A percentile compares a stretch with the other conserved stretches of the same genome.
Evolutionary conservation across 208 protist species (phyloP).

Genomic region (Trichomonas tenax): DNA sequence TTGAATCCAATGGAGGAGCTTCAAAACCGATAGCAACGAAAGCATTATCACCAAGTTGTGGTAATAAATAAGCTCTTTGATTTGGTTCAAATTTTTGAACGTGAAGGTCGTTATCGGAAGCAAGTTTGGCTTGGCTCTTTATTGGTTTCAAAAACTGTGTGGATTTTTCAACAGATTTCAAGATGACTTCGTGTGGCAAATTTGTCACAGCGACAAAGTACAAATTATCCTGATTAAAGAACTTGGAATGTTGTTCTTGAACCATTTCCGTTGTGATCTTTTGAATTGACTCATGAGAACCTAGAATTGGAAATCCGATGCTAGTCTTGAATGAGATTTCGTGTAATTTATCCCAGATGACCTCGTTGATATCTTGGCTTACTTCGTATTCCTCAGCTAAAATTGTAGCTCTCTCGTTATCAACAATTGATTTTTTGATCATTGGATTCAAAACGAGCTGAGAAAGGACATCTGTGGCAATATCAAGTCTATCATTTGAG

Average conservation of each 20-base stretch:
- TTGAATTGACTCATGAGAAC: neutral
- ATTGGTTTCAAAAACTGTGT: neutral
- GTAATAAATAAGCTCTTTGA: neutral
- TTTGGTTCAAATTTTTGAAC: neutral
- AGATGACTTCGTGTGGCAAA: neutral
- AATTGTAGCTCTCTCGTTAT: neutral
- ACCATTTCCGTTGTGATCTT: neutral
- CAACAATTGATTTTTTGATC: neutral
- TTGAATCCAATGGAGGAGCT: neutral
- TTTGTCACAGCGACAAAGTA: neutral
- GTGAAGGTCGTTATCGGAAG: neutral
- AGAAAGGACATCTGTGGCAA: neutral
- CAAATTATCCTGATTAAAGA: neutral
- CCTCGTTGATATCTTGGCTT: neutral
- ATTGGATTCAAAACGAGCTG: neutral
- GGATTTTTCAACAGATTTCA: neutral
- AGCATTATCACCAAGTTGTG: neutral
- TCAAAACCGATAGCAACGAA: neutral
- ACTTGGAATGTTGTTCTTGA: neutral
- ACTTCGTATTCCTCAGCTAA: conserved; percentile 13
- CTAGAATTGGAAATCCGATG: neutral
- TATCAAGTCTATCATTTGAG: neutral
- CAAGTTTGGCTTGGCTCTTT: neutral
- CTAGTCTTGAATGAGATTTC: neutral
- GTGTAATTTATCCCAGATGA: neutral